These are phyloP conservation scores for Vanrija sp. DNA, from an alignment of 1,284 basidiomycete genomes.

Conservation along the genomic window DNA sequence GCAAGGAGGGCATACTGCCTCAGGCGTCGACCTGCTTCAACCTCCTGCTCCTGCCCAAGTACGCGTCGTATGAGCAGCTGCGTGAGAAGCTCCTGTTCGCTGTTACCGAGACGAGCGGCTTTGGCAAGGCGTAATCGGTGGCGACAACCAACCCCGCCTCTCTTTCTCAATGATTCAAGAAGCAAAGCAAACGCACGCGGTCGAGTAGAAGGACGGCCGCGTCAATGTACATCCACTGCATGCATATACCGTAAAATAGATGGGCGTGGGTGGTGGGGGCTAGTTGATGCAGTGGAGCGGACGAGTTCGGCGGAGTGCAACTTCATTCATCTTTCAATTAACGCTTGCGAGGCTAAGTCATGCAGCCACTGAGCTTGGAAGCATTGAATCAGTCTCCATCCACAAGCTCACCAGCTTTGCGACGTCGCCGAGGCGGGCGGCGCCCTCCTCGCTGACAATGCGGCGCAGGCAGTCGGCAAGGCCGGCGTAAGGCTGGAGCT, in stretches of 20 bases:
- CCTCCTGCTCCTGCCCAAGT: conserved; percentile 74
- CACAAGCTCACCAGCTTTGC: too few species aligned
- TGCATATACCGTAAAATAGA: not conserved
- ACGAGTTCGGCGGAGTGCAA: too few species aligned
- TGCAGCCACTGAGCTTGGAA: too few species aligned
- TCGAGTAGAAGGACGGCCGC: not conserved
- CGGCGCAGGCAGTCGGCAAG: too few species aligned
- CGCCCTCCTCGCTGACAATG: too few species aligned
- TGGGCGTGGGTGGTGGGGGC: too few species aligned
- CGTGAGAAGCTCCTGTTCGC: conserved; percentile 80
- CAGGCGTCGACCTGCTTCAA: conserved; percentile 51
- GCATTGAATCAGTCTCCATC: too few species aligned
- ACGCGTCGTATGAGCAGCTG: conserved; percentile 89
- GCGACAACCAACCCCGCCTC: not conserved
- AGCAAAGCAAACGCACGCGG: not conserved
- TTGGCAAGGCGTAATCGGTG: conserved; percentile 58
- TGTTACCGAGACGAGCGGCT: conserved; percentile 90
- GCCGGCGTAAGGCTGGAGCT: too few species aligned
- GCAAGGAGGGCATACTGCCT: conserved; percentile 45
- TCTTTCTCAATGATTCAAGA: not conserved
- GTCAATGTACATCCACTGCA: conserved; percentile 1
- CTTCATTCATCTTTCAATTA: too few species aligned
- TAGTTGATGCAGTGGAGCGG: too few species aligned
- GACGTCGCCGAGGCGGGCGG: too few species aligned
- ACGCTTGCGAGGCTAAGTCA: too few species aligned